phyloP scores from a whole-genome alignment of 2,329 filamentous ascomycete species.

The Myriosclerotinia curreyana region DNA sequence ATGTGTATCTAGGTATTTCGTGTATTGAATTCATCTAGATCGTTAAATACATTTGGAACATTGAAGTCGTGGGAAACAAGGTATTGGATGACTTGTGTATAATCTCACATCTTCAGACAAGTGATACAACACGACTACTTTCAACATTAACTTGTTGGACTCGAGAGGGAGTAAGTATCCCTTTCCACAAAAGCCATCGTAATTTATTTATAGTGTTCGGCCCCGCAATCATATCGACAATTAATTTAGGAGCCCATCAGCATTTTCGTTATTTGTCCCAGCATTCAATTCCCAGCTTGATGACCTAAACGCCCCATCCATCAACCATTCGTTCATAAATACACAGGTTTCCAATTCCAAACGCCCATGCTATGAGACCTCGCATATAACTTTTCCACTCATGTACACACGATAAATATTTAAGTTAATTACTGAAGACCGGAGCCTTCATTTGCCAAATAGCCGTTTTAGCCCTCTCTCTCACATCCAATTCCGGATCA shows the following conservation, averaged over 20 bases:
- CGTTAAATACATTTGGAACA: neutral
- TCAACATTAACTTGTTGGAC: neutral
- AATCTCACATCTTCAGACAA: neutral
- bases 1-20: neutral
- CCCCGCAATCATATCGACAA: neutral
- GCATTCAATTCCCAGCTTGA: neutral
- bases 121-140: neutral
- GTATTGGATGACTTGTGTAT: too few relatives aligned
- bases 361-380: slow-evolving; percentile 4
- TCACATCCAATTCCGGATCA: slow-evolving; percentile 77
- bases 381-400: neutral
- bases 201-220: neutral
- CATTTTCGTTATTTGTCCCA: neutral
- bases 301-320: slow-evolving; percentile 8
- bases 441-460: slow-evolving; percentile 61
- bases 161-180: neutral
- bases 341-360: neutral
- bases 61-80: too few relatives aligned
- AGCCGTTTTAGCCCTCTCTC: slow-evolving; percentile 79
- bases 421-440: neutral
- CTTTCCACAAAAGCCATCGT: neutral
- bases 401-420: neutral
- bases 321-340: slow-evolving; percentile 2
- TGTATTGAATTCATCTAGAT: neutral
- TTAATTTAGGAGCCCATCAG: neutral